phyloP scores from a whole-genome alignment of 2,329 filamentous ascomycete species.

The Aureobasidium namibiae region DNA sequence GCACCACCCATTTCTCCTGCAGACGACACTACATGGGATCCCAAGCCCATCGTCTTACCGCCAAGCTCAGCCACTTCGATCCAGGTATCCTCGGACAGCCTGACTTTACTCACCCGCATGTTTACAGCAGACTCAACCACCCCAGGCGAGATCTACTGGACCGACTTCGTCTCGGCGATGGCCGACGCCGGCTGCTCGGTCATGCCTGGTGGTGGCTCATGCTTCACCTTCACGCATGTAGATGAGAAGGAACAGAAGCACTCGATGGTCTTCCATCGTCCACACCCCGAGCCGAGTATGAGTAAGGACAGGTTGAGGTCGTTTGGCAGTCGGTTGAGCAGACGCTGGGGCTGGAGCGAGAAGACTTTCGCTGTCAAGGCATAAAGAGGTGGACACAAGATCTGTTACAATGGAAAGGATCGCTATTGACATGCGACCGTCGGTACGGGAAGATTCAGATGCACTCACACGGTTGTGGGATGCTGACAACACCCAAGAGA shows the following conservation, averaged over 20 bases:
- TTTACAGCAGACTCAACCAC: neutral
- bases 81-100: neutral
- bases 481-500: too few relatives aligned
- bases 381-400: neutral
- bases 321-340: slow-evolving; percentile 10
- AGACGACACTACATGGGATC: neutral
- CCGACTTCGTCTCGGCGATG: neutral
- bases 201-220: neutral
- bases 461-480: too few relatives aligned
- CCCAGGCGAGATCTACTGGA: neutral
- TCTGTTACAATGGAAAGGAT: neutral
- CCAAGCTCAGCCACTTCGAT: neutral
- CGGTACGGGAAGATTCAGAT: too few relatives aligned
- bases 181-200: neutral
- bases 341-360: slow-evolving; percentile 14
- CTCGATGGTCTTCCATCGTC: slow-evolving; percentile 13
- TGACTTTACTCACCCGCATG: neutral
- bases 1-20: neutral
- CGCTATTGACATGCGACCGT: too few relatives aligned
- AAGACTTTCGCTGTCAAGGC: neutral
- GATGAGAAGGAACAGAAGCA: neutral
- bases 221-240: neutral
- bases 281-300: slow-evolving; percentile 14
- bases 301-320: slow-evolving; percentile 13
- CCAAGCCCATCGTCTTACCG: neutral